These are phyloP conservation scores for Serpula lacrymans DNA, from an alignment of 768 basidiomycete species.

Conservation along the genomic window DNA sequence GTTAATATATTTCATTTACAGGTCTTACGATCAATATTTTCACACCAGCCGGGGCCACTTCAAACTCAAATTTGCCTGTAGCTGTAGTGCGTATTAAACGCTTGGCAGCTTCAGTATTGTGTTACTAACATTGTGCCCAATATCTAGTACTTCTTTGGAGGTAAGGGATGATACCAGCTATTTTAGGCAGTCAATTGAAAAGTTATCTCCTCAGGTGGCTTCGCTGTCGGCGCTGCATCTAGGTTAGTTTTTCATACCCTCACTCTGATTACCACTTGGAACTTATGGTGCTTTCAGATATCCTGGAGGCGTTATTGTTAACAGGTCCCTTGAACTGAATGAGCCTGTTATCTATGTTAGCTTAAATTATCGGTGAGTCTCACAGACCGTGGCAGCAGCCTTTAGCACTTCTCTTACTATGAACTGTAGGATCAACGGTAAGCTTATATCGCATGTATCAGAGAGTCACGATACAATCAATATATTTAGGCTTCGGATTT, in stretches of 20 bases:
- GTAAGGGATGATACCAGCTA: constrained; percentile 20
- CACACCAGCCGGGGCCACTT: too few relatives aligned
- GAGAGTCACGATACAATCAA: not conserved
- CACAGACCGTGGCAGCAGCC: too few relatives aligned
- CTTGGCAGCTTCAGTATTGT: not conserved
- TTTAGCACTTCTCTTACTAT: constrained; percentile 18
- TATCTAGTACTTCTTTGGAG: constrained; percentile 50
- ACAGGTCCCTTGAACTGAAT: constrained; percentile 39
- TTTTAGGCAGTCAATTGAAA: not conserved
- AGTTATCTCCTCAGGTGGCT: constrained; percentile 7
- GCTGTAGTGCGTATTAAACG: too few relatives aligned
- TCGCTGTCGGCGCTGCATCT: constrained; percentile 7
- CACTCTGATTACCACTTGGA: not conserved
- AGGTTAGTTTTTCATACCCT: not conserved
- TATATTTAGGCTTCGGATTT: constrained; percentile 54
- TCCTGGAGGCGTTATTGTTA: constrained; percentile 39
- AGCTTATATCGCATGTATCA: not conserved
- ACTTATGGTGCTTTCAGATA: constrained; percentile 27
- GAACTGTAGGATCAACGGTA: too few relatives aligned
- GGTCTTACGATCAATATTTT: too few relatives aligned
- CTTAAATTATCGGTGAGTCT: constrained; percentile 45
- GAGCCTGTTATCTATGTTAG: constrained; percentile 48
- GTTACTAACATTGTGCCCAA: constrained; percentile 1
- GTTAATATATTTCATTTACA: constrained; percentile 11
- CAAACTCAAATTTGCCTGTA: too few relatives aligned